phyloP scores from a whole-genome alignment of 371 early-diverging fungal genomes.

The Lichtheimia corymbifera region DNA sequence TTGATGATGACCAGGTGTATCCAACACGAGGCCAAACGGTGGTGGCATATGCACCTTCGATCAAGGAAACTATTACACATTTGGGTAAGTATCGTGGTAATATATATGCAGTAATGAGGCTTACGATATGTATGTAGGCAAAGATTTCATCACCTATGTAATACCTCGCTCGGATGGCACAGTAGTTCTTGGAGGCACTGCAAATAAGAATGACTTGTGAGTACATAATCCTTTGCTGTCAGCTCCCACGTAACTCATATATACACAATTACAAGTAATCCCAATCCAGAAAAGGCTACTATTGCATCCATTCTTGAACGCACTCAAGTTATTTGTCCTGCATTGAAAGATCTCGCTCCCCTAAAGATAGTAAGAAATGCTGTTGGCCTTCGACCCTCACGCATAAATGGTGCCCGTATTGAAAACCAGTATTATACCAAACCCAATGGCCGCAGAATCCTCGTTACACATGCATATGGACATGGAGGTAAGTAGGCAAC shows the following conservation, averaged over 20 bases:
- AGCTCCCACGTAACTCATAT: not conserved
- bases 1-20: constrained; percentile 61
- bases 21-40: constrained; percentile 80
- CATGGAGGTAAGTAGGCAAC: constrained; percentile 58
- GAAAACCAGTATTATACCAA: constrained; percentile 61
- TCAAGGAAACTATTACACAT: constrained; percentile 55
- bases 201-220: constrained; percentile 65
- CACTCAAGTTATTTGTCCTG: constrained; percentile 25
- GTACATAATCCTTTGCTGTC: not conserved
- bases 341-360: constrained; percentile 28
- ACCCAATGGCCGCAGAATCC: constrained; percentile 30
- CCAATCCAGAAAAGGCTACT: constrained; percentile 25
- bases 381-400: constrained; percentile 73
- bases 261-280: constrained; percentile 17
- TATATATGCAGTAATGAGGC: not conserved
- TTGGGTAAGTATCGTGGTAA: constrained; percentile 17
- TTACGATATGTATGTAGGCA: constrained; percentile 2
- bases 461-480: constrained; percentile 78
- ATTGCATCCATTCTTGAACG: constrained; percentile 20
- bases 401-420: constrained; percentile 67
- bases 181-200: constrained; percentile 78
- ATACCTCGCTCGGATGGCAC: constrained; percentile 81
- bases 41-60: constrained; percentile 61
- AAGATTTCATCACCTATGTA: constrained; percentile 60
- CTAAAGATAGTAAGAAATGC: constrained; percentile 56